Evolutionary conservation across 2,329 filamentous ascomycete species (phyloP), one percentile per base, ranked within the genome.

Genomic region (Claviceps africana): DNA sequence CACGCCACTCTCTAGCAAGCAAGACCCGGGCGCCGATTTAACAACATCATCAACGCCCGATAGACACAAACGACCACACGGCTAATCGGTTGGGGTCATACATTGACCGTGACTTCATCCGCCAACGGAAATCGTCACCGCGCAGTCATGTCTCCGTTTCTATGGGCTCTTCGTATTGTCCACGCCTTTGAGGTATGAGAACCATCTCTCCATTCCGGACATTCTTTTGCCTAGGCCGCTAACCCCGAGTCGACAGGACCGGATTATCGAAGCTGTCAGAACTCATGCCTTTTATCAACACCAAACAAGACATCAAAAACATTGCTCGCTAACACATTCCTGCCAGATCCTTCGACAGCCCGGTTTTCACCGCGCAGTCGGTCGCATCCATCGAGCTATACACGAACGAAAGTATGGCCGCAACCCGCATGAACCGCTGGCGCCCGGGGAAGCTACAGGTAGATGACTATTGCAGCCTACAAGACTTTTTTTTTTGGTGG

Each of bases 401-500:
- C 63, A 79, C 58, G 74, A 78, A 55, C 61, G 64, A 19, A 67
- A 69, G 45, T 56, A 78, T 55, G 76, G 76, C 10, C 70, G 73
- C 25, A 67, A 75, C 51, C 75, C 76, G 0, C 65, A 71, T 56
- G 73, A 77, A 49, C 76, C 76, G 7, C 55, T 79, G 10, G 67
- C 69, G 0, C 74, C 68, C 1, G 77, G 76, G 45, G 72, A 79
- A 58, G 76, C 76, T 2, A 77, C 75, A 33, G 70, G 72, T 74
- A 64, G 5, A 62, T 4, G n/a, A n/a, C 40, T 4, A 50, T 52
- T 10, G 7, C 13, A 30, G 6, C 28, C 21, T 3, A 19, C 10
- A 11, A n/a, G 9, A n/a, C 19, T 25, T 25, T 25, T 25, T 30
- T 37, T 35, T 11, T 35, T n/a, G n/a, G n/a, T n/a, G 19, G 9